A percentile compares a stretch with the other conserved stretches of the same genome.
Conservation (phyloP, 768 basidiomycete species). For the Leccinum uliginosum region DNA sequence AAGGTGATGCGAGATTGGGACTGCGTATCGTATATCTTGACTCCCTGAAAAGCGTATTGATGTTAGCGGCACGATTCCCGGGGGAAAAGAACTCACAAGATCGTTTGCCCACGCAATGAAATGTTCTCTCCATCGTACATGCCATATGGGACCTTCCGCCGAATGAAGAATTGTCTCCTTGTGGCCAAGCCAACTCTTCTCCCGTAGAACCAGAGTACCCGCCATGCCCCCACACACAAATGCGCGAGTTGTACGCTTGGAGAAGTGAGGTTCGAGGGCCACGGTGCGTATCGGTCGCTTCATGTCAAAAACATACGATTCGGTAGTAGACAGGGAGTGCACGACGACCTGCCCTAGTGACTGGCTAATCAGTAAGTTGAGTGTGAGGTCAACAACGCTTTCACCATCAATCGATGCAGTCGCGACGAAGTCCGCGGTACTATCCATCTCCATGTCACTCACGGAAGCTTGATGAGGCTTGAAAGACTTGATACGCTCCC, state of each 20-base stretch:
- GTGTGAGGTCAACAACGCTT: conserved; percentile 33
- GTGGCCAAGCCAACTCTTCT: conserved; percentile 96
- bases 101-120: conserved; percentile 98
- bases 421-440: conserved; percentile 82
- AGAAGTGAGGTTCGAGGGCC: conserved; percentile 87
- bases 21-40: conserved; percentile 86
- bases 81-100: conserved; percentile 43
- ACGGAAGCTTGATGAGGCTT: conserved; percentile 88
- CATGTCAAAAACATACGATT: conserved; percentile 84
- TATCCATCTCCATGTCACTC: conserved; percentile 79
- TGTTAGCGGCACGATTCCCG: neutral
- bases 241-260: conserved; percentile 67
- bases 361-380: conserved; percentile 36
- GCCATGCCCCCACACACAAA: conserved; percentile 93
- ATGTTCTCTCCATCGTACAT: conserved; percentile 77
- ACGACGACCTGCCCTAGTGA: conserved; percentile 83
- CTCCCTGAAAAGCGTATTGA: conserved; percentile 52
- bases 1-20: conserved; percentile 76
- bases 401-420: conserved; percentile 92
- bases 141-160: conserved; percentile 95
- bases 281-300: conserved; percentile 89
- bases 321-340: conserved; percentile 71
- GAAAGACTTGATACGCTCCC: conserved; percentile 82
- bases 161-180: conserved; percentile 80
- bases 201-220: conserved; percentile 79